A percentile compares a stretch with the other conserved stretches of the same genome.
phyloP scores from a whole-genome alignment of 2,329 filamentous ascomycete species.

The Fusarium avenaceum region DNA sequence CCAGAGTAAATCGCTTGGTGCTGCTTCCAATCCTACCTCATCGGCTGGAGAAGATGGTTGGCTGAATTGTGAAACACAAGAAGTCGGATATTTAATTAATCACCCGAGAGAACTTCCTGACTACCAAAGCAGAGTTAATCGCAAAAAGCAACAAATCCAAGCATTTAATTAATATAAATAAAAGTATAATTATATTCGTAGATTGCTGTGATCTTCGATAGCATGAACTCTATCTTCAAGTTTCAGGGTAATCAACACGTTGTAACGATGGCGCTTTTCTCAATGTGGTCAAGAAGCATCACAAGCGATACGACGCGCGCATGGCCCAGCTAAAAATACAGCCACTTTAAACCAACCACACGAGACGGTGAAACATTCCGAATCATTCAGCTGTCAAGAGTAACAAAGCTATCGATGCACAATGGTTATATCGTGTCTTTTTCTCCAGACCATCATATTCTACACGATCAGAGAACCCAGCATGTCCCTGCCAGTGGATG shows the following conservation, averaged over 20 bases:
- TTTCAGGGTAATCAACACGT: background rate
- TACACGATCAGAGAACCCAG: background rate
- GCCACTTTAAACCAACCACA: background rate
- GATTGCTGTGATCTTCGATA: slow-evolving; percentile 2
- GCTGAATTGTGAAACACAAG: slow-evolving; percentile 6
- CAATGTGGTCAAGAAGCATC: slow-evolving; percentile 7
- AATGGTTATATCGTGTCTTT: background rate
- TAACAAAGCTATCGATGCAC: background rate
- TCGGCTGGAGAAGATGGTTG: background rate
- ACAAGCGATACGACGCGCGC: slow-evolving; percentile 1
- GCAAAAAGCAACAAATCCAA: background rate
- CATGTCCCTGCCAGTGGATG: slow-evolving; percentile 18
- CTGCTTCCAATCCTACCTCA: background rate
- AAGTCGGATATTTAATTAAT: slow-evolving; percentile 11
- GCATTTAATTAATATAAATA: too few relatives aligned
- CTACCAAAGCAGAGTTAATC: background rate
- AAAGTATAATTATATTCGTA: background rate
- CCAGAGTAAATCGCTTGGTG: background rate
- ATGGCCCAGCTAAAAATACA: slow-evolving; percentile 7
- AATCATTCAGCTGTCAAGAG: background rate
- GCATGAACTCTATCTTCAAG: background rate
- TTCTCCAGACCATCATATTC: slow-evolving; percentile 1
- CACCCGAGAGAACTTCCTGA: background rate
- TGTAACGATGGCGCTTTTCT: slow-evolving; percentile 10
- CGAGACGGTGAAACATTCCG: background rate